Percentiles rank a stretch among this genome's conserved stretches.
phyloP scores from a whole-genome alignment of 192 early-diverging fungal genomes.

The Entophlyctis helioformis region DNA sequence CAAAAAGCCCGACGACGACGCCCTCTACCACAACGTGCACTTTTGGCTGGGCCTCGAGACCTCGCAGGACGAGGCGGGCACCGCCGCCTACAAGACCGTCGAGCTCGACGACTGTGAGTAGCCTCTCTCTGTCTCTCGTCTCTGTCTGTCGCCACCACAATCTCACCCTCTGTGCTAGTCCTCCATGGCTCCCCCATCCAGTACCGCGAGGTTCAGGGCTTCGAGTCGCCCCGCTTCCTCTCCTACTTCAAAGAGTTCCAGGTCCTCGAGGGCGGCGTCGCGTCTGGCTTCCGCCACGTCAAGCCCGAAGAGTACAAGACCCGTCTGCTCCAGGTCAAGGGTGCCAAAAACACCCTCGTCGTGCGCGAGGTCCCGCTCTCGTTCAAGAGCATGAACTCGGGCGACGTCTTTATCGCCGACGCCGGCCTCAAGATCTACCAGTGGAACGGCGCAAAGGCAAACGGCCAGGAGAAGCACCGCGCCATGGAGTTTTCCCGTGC shows the following conservation, averaged over 20 bases:
- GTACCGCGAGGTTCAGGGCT: slow-evolving; percentile 66
- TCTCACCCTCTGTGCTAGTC: slow-evolving; percentile 16
- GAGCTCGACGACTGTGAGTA: slow-evolving; percentile 54
- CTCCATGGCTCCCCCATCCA: slow-evolving; percentile 55
- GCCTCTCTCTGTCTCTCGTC: too few species aligned
- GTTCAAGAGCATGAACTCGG: slow-evolving; percentile 43
- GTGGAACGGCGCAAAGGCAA: slow-evolving; percentile 53
- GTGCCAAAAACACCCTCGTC: slow-evolving; percentile 27
- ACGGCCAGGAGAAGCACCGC: slow-evolving; percentile 56
- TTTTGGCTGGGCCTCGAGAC: slow-evolving; percentile 75
- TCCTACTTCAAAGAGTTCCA: slow-evolving; percentile 50
- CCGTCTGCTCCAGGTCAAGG: slow-evolving; percentile 43
- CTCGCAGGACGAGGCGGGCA: slow-evolving; percentile 64
- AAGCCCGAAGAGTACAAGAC: slow-evolving; percentile 23
- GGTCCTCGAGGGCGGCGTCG: slow-evolving; percentile 54
- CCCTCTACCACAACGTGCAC: slow-evolving; percentile 64
- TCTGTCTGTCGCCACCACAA: neutral
- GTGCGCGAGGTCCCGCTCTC: slow-evolving; percentile 48
- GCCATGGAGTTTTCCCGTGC: slow-evolving; percentile 51
- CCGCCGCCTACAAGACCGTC: slow-evolving; percentile 77
- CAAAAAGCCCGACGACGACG: slow-evolving; percentile 43
- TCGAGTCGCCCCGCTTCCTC: slow-evolving; percentile 53
- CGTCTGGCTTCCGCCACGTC: slow-evolving; percentile 61
- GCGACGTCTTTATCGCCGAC: slow-evolving; percentile 69
- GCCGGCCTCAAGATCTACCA: slow-evolving; percentile 51